These are phyloP conservation scores for Solanum chilense DNA, from an alignment of 257 asterid species.

Conservation along the genomic window DNA sequence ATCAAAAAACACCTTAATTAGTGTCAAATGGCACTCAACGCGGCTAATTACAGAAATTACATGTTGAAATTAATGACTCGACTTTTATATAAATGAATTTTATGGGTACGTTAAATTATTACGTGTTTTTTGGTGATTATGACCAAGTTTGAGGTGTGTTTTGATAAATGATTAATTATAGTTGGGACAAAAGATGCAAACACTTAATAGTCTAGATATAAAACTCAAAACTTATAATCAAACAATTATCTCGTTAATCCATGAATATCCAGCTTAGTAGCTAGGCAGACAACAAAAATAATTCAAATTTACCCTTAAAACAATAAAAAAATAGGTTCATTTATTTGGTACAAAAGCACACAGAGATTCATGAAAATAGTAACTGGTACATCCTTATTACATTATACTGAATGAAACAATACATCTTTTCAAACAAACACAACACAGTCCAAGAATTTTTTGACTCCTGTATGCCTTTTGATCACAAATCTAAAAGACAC, in stretches of 20 bases:
- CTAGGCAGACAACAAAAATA: not conserved
- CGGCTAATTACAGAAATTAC: no score
- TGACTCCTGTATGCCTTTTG: not conserved
- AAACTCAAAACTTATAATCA: not conserved
- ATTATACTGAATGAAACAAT: not conserved
- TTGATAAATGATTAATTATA: not conserved
- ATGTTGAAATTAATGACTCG: not conserved
- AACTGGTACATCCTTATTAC: not conserved
- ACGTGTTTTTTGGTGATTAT: no score
- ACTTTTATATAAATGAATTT: not conserved
- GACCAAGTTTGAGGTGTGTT: not conserved
- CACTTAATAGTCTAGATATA: not conserved
- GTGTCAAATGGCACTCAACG: no score
- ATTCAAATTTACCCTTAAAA: not conserved
- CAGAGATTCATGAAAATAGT: not conserved
- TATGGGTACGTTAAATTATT: not conserved
- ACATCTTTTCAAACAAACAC: not conserved
- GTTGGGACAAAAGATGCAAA: fast-evolving
- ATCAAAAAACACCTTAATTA: no score
- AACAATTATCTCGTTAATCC: not conserved
- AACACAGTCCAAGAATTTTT: not conserved
- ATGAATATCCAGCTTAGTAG: not conserved
- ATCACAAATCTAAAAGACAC: not conserved
- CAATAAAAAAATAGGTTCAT: not conserved
- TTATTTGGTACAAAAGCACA: not conserved